Base-by-base conservation (phyloP, 129 eudicot species). In the Ambrosia artemisiifolia region DNA sequence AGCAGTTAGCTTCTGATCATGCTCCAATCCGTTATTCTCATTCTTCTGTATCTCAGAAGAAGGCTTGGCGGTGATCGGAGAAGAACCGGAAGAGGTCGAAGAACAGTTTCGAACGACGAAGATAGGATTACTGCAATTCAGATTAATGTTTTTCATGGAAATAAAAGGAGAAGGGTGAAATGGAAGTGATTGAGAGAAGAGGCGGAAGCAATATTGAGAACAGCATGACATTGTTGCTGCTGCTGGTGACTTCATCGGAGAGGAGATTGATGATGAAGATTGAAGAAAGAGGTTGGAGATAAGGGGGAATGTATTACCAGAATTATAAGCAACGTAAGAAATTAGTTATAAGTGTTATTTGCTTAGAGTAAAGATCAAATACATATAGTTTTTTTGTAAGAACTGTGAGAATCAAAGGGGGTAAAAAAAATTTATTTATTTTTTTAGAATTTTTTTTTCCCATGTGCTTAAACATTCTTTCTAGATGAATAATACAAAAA, bases 41-140 rank as follows among this genome's bases (percentile, higher is more conserved):
- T 57, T 75, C 69, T 80, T 85, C 4, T 78, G 82, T 47, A 93
- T 83, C 66, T 24, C 28, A 24, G 28, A 24, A 24, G 28, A 24
- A 24, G 28, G 88, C 65, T 90, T 94, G 36, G 98, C 95, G n/a
- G 89, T 77, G 47, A 87, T 80, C 61, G 92, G 84, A 32, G 91
- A 90, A 28, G 91, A 81, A 48, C 81, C 81, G 14, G 96, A 90
- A 12, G 90, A n/a, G n/a, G n/a, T n/a, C n/a, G 91, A 90, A 28
- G 91, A 73, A 62, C 83, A 83, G 32, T 63, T 79, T 11, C 84
- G 84, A 79, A 85, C 72, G 65, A 36, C 9, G 65, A 77, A 62
- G 36, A 57, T 24, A 17, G 76, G 85, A 69, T 10, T 67, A 18
- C 3, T 35, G 5, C 10, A 74, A 55, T 65, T 73, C 5, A 57